A percentile compares a stretch with the other conserved stretches of the same genome.
Conservation (phyloP, 1,284 basidiomycete genomes). For the Moesziomyces globuligerus region DNA sequence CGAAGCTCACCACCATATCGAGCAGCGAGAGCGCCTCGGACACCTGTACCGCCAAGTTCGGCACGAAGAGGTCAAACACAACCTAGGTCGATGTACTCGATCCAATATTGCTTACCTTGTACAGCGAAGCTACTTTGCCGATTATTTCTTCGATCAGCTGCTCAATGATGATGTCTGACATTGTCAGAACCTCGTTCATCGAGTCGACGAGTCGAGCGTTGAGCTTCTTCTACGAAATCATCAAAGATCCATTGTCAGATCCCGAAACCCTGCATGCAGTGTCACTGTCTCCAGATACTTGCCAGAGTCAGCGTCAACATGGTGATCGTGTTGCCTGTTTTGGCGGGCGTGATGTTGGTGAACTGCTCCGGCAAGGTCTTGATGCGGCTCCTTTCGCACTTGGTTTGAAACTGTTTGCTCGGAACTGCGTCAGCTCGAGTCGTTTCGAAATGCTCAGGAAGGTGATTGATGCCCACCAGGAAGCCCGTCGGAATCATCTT, state of each 20-base stretch:
- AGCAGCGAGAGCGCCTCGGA: conserved; percentile 57
- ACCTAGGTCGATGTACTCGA: too few relatives aligned
- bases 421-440: background rate
- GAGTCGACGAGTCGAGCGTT: conserved; percentile 85
- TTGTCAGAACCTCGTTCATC: conserved; percentile 79
- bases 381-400: conserved; percentile 16
- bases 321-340: conserved; percentile 76
- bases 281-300: conserved; percentile 3
- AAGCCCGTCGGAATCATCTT: conserved; percentile 78
- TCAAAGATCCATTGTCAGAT: background rate
- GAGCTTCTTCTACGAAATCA: conserved; percentile 74
- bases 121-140: conserved; percentile 35
- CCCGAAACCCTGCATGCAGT: too few relatives aligned
- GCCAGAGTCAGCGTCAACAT: conserved; percentile 79
- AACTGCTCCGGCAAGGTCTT: conserved; percentile 68
- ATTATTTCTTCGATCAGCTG: conserved; percentile 42
- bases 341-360: conserved; percentile 73
- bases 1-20: conserved; percentile 54
- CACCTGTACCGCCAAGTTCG: too few relatives aligned
- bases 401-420: conserved; percentile 19
- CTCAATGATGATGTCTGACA: conserved; percentile 73
- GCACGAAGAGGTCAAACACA: too few relatives aligned
- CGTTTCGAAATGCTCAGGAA: too few relatives aligned
- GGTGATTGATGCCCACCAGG: conserved; percentile 70
- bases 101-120: conserved; percentile 51